A percentile compares a stretch with the other conserved stretches of the same genome.
These are phyloP conservation scores for Basidiobolus meristosporus DNA, from an alignment of 371 early-diverging fungal genomes.

Conservation along the genomic window DNA sequence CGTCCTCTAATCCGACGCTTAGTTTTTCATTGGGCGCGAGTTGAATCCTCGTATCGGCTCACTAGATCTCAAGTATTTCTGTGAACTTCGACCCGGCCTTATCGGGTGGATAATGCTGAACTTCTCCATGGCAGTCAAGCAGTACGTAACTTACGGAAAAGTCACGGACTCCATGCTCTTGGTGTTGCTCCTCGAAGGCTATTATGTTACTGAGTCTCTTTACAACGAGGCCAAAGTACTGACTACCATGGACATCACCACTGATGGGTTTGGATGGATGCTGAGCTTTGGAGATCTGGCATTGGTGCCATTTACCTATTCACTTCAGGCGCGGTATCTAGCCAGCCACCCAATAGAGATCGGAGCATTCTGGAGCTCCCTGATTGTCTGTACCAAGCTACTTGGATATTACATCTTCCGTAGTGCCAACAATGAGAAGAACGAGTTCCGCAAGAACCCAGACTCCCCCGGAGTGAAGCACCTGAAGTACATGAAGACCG, in stretches of 20 bases:
- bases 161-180: constrained; percentile 64
- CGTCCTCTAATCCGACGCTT: constrained; percentile 5
- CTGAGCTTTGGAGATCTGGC: constrained; percentile 68
- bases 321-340: constrained; percentile 77
- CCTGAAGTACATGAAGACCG: constrained; percentile 63
- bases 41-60: constrained; percentile 69
- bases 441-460: constrained; percentile 58
- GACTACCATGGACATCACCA: constrained; percentile 88
- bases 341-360: constrained; percentile 30
- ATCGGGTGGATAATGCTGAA: constrained; percentile 65
- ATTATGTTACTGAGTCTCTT: constrained; percentile 73
- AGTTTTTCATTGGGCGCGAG: constrained; percentile 67
- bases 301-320: constrained; percentile 82
- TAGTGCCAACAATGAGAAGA: constrained; percentile 71
- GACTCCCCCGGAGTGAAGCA: constrained; percentile 34
- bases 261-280: constrained; percentile 92
- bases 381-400: constrained; percentile 20
- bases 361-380: not conserved
- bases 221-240: constrained; percentile 51
- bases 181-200: constrained; percentile 50
- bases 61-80: constrained; percentile 84
- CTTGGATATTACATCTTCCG: constrained; percentile 73
- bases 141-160: constrained; percentile 35
- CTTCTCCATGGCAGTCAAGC: constrained; percentile 51
- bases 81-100: constrained; percentile 77